Evolutionary conservation across 1,284 basidiomycete genomes (phyloP).

Genomic region (Trametes hirsuta): DNA sequence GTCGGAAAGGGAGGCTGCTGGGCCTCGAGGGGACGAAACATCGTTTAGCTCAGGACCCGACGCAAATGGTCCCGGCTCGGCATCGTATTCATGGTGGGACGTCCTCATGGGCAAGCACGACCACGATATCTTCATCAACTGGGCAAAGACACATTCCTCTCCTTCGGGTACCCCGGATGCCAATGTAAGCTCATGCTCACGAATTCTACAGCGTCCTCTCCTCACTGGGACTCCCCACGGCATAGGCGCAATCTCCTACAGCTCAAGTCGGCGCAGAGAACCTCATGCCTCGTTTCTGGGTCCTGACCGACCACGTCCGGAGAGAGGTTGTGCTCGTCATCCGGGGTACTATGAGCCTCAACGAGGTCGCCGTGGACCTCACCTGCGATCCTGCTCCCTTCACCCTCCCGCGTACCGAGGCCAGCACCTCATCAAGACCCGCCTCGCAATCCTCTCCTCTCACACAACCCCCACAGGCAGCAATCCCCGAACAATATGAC

Average conservation of each 20-base stretch:
- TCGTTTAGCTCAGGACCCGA: neutral
- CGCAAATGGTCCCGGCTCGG: slow-evolving; percentile 17
- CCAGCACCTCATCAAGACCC: neutral
- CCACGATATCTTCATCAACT: slow-evolving; percentile 74
- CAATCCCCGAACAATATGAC: slow-evolving; percentile 9
- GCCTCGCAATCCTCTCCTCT: slow-evolving; percentile 1
- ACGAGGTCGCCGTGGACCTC: slow-evolving; percentile 82
- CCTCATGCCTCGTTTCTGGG: slow-evolving; percentile 81
- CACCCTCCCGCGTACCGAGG: slow-evolving; percentile 39
- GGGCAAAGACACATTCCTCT: slow-evolving; percentile 40
- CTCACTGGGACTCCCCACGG: slow-evolving; percentile 5
- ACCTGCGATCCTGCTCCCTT: slow-evolving; percentile 77
- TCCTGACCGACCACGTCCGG: slow-evolving; percentile 74
- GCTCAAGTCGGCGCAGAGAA: slow-evolving; percentile 67
- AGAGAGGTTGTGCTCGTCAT: slow-evolving; percentile 75
- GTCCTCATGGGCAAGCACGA: slow-evolving; percentile 76
- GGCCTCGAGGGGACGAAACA: slow-evolving; percentile 16
- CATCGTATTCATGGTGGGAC: slow-evolving; percentile 77
- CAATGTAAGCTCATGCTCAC: neutral
- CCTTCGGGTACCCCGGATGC: slow-evolving; percentile 4
- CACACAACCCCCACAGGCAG: slow-evolving; percentile 38
- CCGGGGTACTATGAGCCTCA: slow-evolving; percentile 81
- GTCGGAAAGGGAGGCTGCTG: slow-evolving; percentile 60
- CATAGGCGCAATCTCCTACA: slow-evolving; percentile 22
- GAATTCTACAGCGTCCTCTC: neutral